Conservation (phyloP, 768 basidiomycete genomes). For the Collybia sp. region DNA sequence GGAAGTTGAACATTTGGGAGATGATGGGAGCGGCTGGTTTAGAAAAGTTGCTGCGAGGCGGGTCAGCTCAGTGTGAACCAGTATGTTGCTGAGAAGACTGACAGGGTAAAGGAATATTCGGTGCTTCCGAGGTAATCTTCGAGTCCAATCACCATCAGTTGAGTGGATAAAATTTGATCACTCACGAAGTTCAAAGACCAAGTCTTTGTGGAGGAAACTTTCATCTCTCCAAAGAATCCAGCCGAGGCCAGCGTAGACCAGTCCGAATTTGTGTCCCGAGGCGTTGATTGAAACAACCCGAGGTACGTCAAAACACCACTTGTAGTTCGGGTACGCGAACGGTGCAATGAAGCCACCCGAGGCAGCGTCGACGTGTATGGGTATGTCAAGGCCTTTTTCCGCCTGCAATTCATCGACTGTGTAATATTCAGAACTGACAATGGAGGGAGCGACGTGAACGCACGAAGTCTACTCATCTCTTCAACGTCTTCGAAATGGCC, state of each 20-base stretch:
- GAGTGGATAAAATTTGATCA: neutral
- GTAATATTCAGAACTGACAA: neutral
- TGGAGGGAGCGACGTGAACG: slow-evolving; percentile 9
- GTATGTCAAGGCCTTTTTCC: slow-evolving; percentile 52
- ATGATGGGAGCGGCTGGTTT: slow-evolving; percentile 55
- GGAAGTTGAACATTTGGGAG: slow-evolving; percentile 57
- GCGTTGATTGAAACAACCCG: slow-evolving; percentile 51
- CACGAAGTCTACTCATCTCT: slow-evolving; percentile 46
- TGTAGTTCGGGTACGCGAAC: slow-evolving; percentile 50
- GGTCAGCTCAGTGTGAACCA: neutral
- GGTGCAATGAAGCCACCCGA: slow-evolving; percentile 62
- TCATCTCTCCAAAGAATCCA: slow-evolving; percentile 63
- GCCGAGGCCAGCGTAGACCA: slow-evolving; percentile 50
- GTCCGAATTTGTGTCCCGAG: slow-evolving; percentile 57
- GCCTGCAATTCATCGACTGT: slow-evolving; percentile 49
- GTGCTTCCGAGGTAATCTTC: slow-evolving; percentile 49
- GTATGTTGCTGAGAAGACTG: slow-evolving; percentile 4
- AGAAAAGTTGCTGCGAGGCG: slow-evolving; percentile 41
- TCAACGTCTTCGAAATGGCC: slow-evolving; percentile 60
- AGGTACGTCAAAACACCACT: slow-evolving; percentile 57
- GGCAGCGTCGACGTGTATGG: slow-evolving; percentile 67
- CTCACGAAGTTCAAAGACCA: slow-evolving; percentile 62
- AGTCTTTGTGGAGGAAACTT: slow-evolving; percentile 51
- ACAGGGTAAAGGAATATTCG: slow-evolving; percentile 60
- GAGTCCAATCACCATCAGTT: slow-evolving; percentile 10